These are phyloP conservation scores for Fraxinus dipetala DNA, from an alignment of 305 asterid species.

Conservation along the genomic window DNA sequence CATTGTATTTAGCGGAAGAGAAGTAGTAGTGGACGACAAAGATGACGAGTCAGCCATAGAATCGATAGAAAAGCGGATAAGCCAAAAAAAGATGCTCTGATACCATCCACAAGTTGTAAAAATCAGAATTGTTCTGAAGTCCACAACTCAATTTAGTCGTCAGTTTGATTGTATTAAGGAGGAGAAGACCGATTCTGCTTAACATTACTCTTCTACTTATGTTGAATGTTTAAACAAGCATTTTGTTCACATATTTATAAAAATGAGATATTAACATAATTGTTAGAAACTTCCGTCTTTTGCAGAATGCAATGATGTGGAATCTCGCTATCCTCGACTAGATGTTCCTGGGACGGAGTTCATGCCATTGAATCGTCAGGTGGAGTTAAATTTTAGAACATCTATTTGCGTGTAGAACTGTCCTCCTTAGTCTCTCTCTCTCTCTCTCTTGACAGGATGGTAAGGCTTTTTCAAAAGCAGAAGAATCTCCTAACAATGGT, in stretches of 20 bases:
- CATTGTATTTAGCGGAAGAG: background rate
- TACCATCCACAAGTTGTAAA: background rate
- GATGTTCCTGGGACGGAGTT: constrained; percentile 73
- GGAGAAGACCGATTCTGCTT: background rate
- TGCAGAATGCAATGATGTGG: constrained; percentile 69
- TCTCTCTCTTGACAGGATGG: constrained; percentile 50
- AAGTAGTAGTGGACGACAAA: background rate
- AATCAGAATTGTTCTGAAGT: background rate
- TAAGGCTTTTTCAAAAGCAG: constrained; percentile 29
- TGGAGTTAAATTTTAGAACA: constrained; percentile 25
- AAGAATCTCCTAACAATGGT: constrained; percentile 30
- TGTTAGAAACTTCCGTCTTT: background rate
- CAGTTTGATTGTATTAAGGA: background rate
- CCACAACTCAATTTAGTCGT: background rate
- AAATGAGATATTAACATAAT: background rate
- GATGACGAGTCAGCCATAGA: background rate
- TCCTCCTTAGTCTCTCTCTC: background rate
- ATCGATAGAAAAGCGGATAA: background rate
- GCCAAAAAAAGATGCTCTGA: background rate
- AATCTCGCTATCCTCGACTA: constrained; percentile 72
- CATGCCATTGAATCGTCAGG: constrained; percentile 66
- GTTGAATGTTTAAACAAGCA: background rate
- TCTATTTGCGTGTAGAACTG: background rate
- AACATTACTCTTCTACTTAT: background rate
- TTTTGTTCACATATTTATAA: background rate